Percentiles rank a stretch among this genome's conserved stretches.
phyloP scores from a whole-genome alignment of 2,329 filamentous ascomycete genomes.

The Diaporthe australafricana region DNA sequence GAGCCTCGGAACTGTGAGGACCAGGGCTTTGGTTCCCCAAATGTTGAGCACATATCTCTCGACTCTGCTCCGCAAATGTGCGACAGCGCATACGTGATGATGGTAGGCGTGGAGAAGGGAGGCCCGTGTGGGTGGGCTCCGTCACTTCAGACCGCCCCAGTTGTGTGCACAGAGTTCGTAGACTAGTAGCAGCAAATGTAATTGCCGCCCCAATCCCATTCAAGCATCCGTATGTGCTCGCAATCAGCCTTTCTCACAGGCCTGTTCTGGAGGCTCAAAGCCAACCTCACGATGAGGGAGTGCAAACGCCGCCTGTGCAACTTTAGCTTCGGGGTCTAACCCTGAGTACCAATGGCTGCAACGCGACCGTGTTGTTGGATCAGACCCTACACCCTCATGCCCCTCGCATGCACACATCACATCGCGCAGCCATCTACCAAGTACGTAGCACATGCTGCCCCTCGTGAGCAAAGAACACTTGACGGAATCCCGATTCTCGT shows the following conservation, averaged over 20 bases:
- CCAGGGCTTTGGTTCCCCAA: not conserved
- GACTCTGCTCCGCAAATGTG: not conserved
- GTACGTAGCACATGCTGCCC: not conserved
- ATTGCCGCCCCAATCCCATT: not conserved
- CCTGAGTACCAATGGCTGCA: not conserved
- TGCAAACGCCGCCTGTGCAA: not conserved
- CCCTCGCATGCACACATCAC: not conserved
- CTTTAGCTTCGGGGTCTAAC: not conserved
- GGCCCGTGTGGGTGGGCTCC: not conserved
- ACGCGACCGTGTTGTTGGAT: not conserved
- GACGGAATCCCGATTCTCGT: not conserved
- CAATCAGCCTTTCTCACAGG: not conserved
- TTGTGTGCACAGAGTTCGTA: not conserved
- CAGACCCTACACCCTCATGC: constrained; percentile 5
- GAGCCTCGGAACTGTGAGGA: constrained; percentile 11
- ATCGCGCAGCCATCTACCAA: not conserved
- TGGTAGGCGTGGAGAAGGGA: not conserved
- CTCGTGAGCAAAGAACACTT: not conserved
- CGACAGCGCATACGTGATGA: not conserved
- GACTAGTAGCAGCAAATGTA: not conserved
- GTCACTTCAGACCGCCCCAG: not conserved
- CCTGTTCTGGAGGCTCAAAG: not conserved
- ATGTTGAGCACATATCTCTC: not conserved
- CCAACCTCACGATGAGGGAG: not conserved
- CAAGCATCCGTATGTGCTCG: not conserved